Base-by-base conservation (phyloP, 805 yeast genomes). In the Saccharomycopsis fodiens region DNA sequence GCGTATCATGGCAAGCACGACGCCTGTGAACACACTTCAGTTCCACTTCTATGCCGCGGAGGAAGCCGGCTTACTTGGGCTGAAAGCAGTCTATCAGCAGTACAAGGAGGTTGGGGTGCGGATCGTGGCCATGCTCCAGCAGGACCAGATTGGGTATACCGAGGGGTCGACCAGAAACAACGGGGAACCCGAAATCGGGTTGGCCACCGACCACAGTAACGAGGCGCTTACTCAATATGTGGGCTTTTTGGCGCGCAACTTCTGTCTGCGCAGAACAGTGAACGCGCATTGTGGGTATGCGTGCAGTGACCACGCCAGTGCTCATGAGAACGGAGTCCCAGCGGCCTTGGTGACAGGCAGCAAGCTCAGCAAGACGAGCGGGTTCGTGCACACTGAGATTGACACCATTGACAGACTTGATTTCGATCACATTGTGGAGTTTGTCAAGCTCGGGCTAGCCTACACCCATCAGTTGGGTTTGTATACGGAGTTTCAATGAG, bases 21-120 rank as follows among this genome's bases (percentile, higher is more conserved):
- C 6, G 21, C 87, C 89, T 12, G 64, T 72, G 36, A 85, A 87
- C 63, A 77, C 95, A 0, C 63, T 91, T 16, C 95, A 91, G 61
- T 89, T 91, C 67, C 97, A 91, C 64, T 91, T 87, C 71, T 91
- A 87, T 66, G 77, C 95, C 22, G 97, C 95, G 1, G 97, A 91
- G 66, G 97, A 91, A 69, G 88, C 86, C 50, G 97, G 96, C 0
- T 66, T 86, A 46, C 67, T 85, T 44, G 97, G 97, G 1, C 86
- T 96, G 3, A 72, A 78, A 52, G 95, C 85, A 51, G 75, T 91
- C 8, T 85, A 85, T 61, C 62, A 74, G 7, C 61, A 65, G 21
- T 84, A 84, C 57, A 59, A 65, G 8, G 54, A 59, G 15, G 56
- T 67, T n/a, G 65, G 67, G 25, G 65, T 64, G 39, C 66, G 71